phyloP scores from a whole-genome alignment of 2,329 filamentous ascomycete species.

The Botrytis cinerea region DNA sequence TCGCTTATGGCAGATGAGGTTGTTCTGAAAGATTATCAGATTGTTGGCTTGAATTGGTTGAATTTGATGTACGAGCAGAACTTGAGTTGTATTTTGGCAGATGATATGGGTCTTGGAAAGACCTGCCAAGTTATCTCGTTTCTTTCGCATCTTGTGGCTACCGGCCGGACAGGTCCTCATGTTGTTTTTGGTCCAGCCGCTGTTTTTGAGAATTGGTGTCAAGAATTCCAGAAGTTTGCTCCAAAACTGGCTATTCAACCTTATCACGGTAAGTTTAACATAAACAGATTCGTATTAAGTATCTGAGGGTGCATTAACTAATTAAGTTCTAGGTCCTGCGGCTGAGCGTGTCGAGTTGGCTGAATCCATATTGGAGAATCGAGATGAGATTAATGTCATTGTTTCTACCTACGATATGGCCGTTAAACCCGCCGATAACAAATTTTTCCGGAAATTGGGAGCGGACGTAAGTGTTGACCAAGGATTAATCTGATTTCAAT shows the following conservation, averaged over 20 bases:
- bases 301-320: conserved; percentile 15
- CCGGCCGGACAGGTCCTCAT: conserved; percentile 68
- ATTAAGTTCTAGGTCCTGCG: conserved; percentile 55
- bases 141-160: conserved; percentile 77
- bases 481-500: not conserved
- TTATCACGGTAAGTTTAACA: conserved; percentile 54
- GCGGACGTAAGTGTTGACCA: conserved; percentile 47
- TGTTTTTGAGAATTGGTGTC: conserved; percentile 93
- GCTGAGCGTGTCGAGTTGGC: conserved; percentile 68
- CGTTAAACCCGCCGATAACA: conserved; percentile 57
- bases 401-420: conserved; percentile 73
- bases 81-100: conserved; percentile 87
- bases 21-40: conserved; percentile 86
- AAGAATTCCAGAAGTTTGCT: conserved; percentile 86
- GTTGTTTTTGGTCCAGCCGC: conserved; percentile 90
- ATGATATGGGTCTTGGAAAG: conserved; percentile 97
- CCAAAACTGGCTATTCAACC: conserved; percentile 70
- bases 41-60: conserved; percentile 95
- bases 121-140: conserved; percentile 96
- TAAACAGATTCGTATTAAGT: not conserved
- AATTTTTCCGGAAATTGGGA: conserved; percentile 60
- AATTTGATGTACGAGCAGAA: conserved; percentile 76
- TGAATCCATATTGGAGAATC: conserved; percentile 62
- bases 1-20: conserved; percentile 74
- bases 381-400: conserved; percentile 68